Percentiles rank a stretch among this genome's conserved stretches.
Evolutionary conservation across 345 rosid species (phyloP).

Genomic region (Camelina sativa): DNA sequence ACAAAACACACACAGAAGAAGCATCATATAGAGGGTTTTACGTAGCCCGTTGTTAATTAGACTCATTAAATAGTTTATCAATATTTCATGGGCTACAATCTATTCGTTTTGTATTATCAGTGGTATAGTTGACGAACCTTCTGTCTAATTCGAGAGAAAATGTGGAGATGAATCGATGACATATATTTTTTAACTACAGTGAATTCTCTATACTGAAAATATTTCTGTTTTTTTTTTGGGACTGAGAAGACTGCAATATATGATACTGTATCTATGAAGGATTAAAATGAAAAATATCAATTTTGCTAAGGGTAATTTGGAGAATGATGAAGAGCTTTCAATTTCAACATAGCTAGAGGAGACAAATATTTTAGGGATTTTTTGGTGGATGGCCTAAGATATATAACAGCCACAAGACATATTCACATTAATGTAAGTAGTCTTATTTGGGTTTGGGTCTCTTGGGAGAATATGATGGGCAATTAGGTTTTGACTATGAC

Average conservation of each 20-base stretch:
- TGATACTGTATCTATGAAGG: background rate
- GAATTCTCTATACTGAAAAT: background rate
- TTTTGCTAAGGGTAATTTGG: conserved; percentile 7
- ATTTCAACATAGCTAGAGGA: conserved; percentile 14
- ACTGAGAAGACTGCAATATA: background rate
- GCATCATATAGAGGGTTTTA: background rate
- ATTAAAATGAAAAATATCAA: background rate
- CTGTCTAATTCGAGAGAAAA: background rate
- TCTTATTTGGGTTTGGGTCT: conserved; percentile 30
- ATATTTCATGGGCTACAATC: background rate
- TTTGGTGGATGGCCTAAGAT: conserved; percentile 35
- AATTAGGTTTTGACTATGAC: conserved; percentile 37
- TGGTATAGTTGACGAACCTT: no score
- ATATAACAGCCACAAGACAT: conserved; percentile 35
- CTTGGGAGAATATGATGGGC: conserved; percentile 26
- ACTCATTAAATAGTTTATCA: conserved; percentile 12
- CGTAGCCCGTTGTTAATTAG: conserved; percentile 4
- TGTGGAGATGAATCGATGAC: background rate
- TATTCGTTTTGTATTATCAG: no score
- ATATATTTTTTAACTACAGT: background rate
- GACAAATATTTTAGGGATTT: conserved; percentile 14
- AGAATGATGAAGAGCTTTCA: conserved; percentile 31
- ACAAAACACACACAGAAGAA: background rate
- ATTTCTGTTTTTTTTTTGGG: background rate
- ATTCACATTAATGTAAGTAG: conserved; percentile 35